Evolutionary conservation across 2,329 filamentous ascomycete species (phyloP).

Genomic region (Teratosphaeria pseudoeucalypti): DNA sequence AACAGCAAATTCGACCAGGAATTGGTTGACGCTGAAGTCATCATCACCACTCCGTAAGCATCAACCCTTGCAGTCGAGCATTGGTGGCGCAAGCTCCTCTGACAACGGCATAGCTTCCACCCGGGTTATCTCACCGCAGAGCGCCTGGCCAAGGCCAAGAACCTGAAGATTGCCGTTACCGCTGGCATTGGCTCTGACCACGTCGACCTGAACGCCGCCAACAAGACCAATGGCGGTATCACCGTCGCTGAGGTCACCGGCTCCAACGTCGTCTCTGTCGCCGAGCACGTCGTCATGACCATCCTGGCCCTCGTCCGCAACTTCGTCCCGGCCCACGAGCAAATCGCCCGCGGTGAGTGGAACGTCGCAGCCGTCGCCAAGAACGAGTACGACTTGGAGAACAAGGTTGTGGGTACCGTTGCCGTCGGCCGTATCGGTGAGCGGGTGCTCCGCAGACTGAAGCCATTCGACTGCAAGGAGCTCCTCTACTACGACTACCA

Average conservation of each 20-base stretch:
- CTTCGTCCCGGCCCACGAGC: constrained; percentile 95
- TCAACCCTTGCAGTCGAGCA: not conserved
- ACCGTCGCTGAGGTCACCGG: constrained; percentile 97
- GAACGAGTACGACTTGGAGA: constrained; percentile 96
- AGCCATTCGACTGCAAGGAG: constrained; percentile 99
- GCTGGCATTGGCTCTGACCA: constrained; percentile 98
- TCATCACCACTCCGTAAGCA: constrained; percentile 90
- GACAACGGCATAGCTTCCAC: constrained; percentile 61
- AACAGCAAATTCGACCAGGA: constrained; percentile 91
- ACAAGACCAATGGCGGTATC: constrained; percentile 95
- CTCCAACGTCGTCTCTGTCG: constrained; percentile 96
- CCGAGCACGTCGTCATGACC: constrained; percentile 99
- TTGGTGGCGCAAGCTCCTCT: not conserved
- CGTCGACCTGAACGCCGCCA: constrained; percentile 91
- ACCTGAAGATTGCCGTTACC: constrained; percentile 93
- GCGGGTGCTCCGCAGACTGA: constrained; percentile 90
- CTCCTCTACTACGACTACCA: constrained; percentile 99
- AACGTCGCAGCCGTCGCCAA: constrained; percentile 92
- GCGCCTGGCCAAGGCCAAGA: constrained; percentile 95
- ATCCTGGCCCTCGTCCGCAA: constrained; percentile 93
- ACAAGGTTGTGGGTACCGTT: constrained; percentile 95
- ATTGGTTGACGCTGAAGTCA: constrained; percentile 91
- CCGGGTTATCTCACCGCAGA: constrained; percentile 95
- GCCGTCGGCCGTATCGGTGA: constrained; percentile 96
- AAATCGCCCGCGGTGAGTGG: constrained; percentile 83